Base-by-base conservation (phyloP, 495 filamentous ascomycete species). In the Pseudotulostoma volvatum region DNA sequence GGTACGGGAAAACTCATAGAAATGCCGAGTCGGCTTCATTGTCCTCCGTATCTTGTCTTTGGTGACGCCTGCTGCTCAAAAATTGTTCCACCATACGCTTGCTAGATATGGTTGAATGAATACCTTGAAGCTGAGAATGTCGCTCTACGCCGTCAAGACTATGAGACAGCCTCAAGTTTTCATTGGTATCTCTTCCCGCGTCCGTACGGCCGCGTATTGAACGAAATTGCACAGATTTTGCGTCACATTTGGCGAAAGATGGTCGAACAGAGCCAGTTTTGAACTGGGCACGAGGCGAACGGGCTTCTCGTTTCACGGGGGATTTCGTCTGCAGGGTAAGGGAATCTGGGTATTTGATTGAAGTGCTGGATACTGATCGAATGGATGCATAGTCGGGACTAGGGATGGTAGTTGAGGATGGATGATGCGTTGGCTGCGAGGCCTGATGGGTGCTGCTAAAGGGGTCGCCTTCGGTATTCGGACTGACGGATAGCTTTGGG, bases 31-130 rank as follows among this genome's bases (percentile, higher is more conserved):
- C 23, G 23, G 5, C 11, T 5, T 5, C 23, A 28, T 28, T 28
- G 5, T 28, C 5, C 11, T 28, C 23, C 23, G 11, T 5, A 28
- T 5, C 11, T 11, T 28, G 5, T 11, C 23, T 28, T 11, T 5
- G 63, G 34, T 43, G 64, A 1, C 70, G 63, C 18, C 71, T 60
- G 41, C 65, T 73, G 33, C 63, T 66, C 47, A 79, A 49, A 46
- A 76, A 77, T 41, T 68, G 42, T 37, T 78, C 71, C 16, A 77
- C 72, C 68, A 78, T 75, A 39, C 52, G 60, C 46, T 70, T 67
- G 47, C 66, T 70, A 18, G 68, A 68, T 11, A 71, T 54, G 0
- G 55, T 49, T 0, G 54, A 46, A 23, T 49, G 49, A 18, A 43
- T 20, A 11, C 48, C 52, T 31, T 53, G 47, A 4, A 49, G 15